These are phyloP conservation scores for Selaginella tamariscina DNA, from an alignment of 75 land plant species.

Conservation along the genomic window DNA sequence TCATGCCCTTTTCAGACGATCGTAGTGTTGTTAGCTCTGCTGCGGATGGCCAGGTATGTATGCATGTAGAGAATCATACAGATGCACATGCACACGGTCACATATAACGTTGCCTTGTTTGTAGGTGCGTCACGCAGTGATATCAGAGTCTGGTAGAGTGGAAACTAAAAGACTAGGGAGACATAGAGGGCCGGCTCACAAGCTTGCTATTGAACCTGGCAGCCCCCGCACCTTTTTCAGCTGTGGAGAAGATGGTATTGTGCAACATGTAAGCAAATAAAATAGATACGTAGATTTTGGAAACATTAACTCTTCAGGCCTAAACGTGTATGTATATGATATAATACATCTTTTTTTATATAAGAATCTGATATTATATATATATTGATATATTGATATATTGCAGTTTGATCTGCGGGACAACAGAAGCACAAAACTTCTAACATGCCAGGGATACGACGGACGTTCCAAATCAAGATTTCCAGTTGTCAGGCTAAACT, in stretches of 20 bases:
- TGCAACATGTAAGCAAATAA: slow-evolving; percentile 1
- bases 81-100: no score
- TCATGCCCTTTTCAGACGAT: slow-evolving; percentile 80
- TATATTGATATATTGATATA: no score
- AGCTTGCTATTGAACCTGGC: slow-evolving; percentile 7
- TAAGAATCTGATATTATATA: no score
- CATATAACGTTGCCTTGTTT: background rate
- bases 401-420: slow-evolving; percentile 83
- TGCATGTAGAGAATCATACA: no score
- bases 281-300: no score
- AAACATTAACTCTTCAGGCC: no score
- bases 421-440: slow-evolving; percentile 40
- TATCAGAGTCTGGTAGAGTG: background rate
- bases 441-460: slow-evolving; percentile 56
- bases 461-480: slow-evolving; percentile 16
- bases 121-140: slow-evolving; percentile 2
- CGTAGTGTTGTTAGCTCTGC: slow-evolving; percentile 49
- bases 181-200: slow-evolving; percentile 10
- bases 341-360: no score
- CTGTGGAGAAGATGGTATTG: slow-evolving; percentile 12
- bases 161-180: slow-evolving; percentile 3
- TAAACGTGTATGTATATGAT: no score
- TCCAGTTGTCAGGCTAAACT: slow-evolving; percentile 29
- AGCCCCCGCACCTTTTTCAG: slow-evolving; percentile 9
- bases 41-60: slow-evolving; percentile 81